Evolutionary conservation across 495 filamentous ascomycete genomes (phyloP), one percentile per base, ranked within the genome.

Genomic region (Penicillium daleae): DNA sequence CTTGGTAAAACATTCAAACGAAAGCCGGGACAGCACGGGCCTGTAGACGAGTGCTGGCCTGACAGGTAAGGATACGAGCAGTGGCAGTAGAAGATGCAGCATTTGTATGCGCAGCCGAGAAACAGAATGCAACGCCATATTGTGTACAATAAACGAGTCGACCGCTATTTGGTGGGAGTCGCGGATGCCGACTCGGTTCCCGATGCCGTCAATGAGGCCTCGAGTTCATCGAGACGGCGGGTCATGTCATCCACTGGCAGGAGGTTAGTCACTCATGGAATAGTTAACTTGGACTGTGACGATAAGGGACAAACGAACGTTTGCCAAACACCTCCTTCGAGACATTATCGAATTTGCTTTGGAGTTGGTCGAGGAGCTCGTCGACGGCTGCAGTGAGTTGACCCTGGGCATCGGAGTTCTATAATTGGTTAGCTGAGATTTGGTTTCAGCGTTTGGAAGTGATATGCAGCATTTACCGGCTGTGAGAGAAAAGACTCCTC

Each of bases 211-310:
- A 80, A 62, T 39, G 89, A 88, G 44, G 89, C 82, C 74, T 98
- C 94, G 35, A 98, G 85, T 53, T 89, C 91, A 71, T 98, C 94
- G 5, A 98, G 77, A 19, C 94, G 89, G 61, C 89, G 83, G 13
- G 92, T 89, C 94, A 98, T 97, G 58, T 97, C 95, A 68, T 98
- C 94, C 88, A 98, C 93, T 97, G 64, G 32, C 39, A 46, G 17
- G 39, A 22, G 42, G 57, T 69, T 35, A 66, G 59, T 49, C n/a
- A n/a, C n/a, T n/a, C n/a, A n/a, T n/a, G n/a, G n/a, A n/a, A n/a
- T n/a, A n/a, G n/a, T n/a, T n/a, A n/a, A n/a, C n/a, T n/a, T n/a
- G 44, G 19, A 13, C 6, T 7, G 6, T 17, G 35, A 3, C 33
- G 17, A 35, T 15, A 37, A 37, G 35, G n/a, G 58, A 24, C 13